A percentile compares a stretch with the other conserved stretches of the same genome.
phyloP scores from a whole-genome alignment of 257 asterid genomes.

The Nicotiana obtusifolia region DNA sequence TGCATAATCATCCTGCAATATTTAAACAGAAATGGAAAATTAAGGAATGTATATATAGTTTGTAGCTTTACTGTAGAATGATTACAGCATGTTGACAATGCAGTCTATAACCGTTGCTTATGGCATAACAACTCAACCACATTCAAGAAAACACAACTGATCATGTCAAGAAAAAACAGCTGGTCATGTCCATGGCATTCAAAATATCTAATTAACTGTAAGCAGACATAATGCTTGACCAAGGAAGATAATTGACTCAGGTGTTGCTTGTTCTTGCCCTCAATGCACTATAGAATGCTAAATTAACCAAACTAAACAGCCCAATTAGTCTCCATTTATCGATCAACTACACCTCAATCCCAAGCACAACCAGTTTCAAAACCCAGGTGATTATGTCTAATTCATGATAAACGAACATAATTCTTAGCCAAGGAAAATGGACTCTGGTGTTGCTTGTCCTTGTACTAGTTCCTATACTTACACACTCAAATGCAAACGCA shows the following conservation, averaged over 20 bases:
- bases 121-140: background rate
- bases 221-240: background rate
- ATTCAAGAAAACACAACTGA: background rate
- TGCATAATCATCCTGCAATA: slow-evolving; percentile 81
- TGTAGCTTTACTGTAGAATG: background rate
- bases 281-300: background rate
- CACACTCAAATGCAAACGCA: background rate
- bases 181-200: background rate
- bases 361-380: background rate
- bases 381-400: background rate
- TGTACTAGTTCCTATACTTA: background rate
- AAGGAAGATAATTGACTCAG: background rate
- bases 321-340: background rate
- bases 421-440: background rate
- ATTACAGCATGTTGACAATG: background rate
- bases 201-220: background rate
- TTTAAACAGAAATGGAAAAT: background rate
- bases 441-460: background rate
- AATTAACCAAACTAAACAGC: no score
- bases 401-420: background rate
- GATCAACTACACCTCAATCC: background rate
- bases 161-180: background rate
- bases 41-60: background rate
- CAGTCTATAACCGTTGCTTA: background rate
- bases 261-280: background rate